Evolutionary conservation across 306 rosid genomes (phyloP), one percentile per base, ranked within the genome.

Genomic region (Lotus japonicus): DNA sequence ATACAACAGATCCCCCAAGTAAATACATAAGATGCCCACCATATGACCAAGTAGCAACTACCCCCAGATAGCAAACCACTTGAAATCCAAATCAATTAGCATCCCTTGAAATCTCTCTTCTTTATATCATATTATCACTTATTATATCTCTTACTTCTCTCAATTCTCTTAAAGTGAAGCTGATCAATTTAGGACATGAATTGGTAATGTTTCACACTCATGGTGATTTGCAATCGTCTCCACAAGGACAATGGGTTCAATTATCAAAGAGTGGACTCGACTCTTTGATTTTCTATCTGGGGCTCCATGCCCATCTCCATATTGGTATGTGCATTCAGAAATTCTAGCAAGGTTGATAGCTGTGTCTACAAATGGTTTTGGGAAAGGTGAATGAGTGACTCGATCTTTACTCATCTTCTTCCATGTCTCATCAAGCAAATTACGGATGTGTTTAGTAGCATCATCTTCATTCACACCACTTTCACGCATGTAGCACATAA

Each of bases 271-370:
- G 6, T 5, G 54, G 1, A 89, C 70, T 14, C 70, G 71, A 56
- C 75, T 77, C 38, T 55, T 77, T 15, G 83, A 44, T 19, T 36
- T 17, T 1, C 1, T 2, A 36, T 89, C 79, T 0, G 85, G 92
- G 0, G 78, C 81, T 28, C 92, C 83, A 62, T 76, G 86, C 1
- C 58, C 92, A 59, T 89, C 90, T 58, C 90, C 96, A 66, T 81
- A 4, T 9, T 74, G 81, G 55, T 86, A 84, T 0, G 84, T 82
- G 77, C 86, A 84, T 0, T 72, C 79, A 14, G 89, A 65, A 70
- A 82, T 79, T 77, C 84, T 75, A 15, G 75, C 87, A 31, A 86
- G 85, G 71, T 86, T 86, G 0, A 64, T 52, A 10, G 70, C 44
- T 56, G 19, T 72, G 55, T 71, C 83, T 6, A 73, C 44, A 5